phyloP scores from a whole-genome alignment of 2,329 filamentous ascomycete species.

The Botrytis pseudocinerea region DNA sequence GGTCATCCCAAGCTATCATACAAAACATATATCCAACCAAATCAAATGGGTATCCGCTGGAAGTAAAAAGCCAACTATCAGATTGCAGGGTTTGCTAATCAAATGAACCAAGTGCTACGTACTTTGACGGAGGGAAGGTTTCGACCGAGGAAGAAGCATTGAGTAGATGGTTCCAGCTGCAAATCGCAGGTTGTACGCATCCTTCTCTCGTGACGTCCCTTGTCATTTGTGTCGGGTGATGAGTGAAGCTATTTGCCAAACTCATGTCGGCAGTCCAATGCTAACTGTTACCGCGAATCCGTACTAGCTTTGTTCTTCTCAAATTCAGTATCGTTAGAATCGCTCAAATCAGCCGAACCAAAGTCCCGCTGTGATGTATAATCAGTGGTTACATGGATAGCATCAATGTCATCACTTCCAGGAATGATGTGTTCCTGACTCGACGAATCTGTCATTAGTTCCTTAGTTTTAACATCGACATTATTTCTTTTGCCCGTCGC shows the following conservation, averaged over 20 bases:
- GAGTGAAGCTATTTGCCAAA: neutral
- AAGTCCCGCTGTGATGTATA: neutral
- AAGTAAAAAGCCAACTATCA: conserved; percentile 6
- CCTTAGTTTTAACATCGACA: neutral
- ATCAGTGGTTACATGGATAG: neutral
- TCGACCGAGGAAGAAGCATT: neutral
- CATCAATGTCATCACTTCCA: neutral
- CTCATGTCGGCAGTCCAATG: neutral
- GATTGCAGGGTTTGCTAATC: neutral
- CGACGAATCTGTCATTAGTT: neutral
- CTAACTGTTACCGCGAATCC: neutral
- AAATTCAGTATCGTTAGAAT: neutral
- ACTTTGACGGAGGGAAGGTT: neutral
- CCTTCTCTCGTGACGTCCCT: neutral
- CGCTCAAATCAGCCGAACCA: neutral
- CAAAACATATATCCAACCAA: neutral
- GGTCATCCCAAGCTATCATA: neutral
- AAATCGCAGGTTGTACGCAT: neutral
- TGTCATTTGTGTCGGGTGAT: neutral
- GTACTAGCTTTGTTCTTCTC: neutral
- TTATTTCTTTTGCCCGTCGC: neutral
- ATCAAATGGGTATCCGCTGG: conserved; percentile 8
- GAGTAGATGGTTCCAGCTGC: neutral
- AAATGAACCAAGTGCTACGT: neutral
- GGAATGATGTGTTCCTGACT: conserved; percentile 1